A percentile compares a stretch with the other conserved stretches of the same genome.
Conservation (phyloP, 345 rosid genomes). For the Stellera chamaejasme region DNA sequence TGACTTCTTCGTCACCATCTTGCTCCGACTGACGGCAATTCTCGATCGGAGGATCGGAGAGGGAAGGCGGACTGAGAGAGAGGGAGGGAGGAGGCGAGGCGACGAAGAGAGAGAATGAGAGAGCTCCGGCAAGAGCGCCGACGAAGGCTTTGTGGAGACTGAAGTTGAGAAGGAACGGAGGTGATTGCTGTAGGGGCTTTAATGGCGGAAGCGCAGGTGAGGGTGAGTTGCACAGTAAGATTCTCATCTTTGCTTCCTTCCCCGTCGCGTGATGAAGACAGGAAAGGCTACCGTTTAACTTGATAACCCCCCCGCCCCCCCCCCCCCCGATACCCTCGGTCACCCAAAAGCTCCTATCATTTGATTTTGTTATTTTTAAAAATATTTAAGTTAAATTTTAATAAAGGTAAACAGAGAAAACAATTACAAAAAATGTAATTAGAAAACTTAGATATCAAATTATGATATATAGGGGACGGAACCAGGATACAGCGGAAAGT, state of each 20-base stretch:
- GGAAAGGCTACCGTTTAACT: too few relatives aligned
- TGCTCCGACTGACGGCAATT: constrained; percentile 19
- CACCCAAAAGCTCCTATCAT: too few relatives aligned
- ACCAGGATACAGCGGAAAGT: too few relatives aligned
- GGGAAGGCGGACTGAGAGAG: constrained; percentile 27
- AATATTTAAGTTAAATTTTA: too few relatives aligned
- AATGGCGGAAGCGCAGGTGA: constrained; percentile 20
- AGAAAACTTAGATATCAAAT: too few relatives aligned
- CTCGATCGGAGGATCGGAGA: constrained; percentile 18
- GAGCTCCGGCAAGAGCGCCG: constrained; percentile 42
- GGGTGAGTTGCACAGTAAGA: constrained; percentile 35
- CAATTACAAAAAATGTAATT: too few relatives aligned
- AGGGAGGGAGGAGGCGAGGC: constrained; percentile 43
- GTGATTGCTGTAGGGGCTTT: constrained; percentile 14
- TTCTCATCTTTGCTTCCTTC: constrained; percentile 29
- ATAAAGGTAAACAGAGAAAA: too few relatives aligned
- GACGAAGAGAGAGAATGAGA: constrained; percentile 50
- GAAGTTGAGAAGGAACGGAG: background rate
- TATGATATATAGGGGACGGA: too few relatives aligned
- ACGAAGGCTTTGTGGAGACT: constrained; percentile 28
- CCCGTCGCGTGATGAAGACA: too few relatives aligned
- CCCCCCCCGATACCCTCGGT: too few relatives aligned
- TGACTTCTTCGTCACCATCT: constrained; percentile 26
- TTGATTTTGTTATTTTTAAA: too few relatives aligned
- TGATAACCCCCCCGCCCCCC: too few relatives aligned